Base-by-base conservation (phyloP, 2,329 filamentous ascomycete species). In the Aspergillus melleus region DNA sequence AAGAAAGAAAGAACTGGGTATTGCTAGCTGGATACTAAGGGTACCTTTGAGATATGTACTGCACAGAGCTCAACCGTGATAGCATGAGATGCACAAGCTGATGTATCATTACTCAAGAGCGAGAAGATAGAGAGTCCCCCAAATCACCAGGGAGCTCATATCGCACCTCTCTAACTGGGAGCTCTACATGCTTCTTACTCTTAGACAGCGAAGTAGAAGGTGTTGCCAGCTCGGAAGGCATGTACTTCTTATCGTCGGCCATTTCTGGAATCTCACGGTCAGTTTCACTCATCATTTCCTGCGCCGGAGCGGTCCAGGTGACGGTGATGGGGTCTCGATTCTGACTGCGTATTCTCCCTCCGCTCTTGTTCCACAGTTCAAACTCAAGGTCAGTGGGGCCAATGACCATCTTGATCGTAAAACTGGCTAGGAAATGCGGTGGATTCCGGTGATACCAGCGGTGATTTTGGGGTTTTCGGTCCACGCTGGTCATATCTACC, bases 401-500 rank as follows among this genome's bases (percentile, higher is more conserved):
- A 20, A 51, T n/a, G n/a, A 19, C 42, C 29, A 57, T 39, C 39
- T 22, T 46, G 36, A 52, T 46, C 16, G 20, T 42, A 24, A 57
- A 52, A 24, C 30, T 52, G 39, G 49, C 49, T 6, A 57, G 14
- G 14, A 57, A 32, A 44, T 57, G 42, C 4, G 49, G 12, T 6
- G n/a, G 47, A 16, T 44, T 50, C 12, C 49, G 20, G 32, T 56
- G 49, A 42, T 56, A 56, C 54, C 46, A 56, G 46, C 39, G 54
- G 46, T 56, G 54, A 22, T 50, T 56, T 5, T 30, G 26, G 11
- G 54, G 29, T 24, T 56, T 56, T 22, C 46, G 46, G 24, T 56
- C 54, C n/a, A 50, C 30, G 50, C 46, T 56, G 24, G 39, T 22
- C 46, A 56, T 56, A n/a, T 51, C 54, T 19, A 51, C 53, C 42